These are phyloP conservation scores for Usnea hakonensis DNA, from an alignment of 495 filamentous ascomycete genomes.

Conservation along the genomic window DNA sequence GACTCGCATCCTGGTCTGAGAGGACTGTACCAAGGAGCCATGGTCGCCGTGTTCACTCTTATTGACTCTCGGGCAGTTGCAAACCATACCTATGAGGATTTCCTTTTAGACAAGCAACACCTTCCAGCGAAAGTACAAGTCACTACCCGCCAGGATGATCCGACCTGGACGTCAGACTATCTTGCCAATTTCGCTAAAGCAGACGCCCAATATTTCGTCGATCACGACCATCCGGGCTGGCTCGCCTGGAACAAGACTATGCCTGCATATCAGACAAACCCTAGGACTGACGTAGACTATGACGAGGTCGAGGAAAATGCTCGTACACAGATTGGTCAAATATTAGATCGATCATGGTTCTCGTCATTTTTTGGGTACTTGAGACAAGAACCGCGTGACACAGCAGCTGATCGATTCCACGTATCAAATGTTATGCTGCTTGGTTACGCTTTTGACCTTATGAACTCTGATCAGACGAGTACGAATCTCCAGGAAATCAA, in stretches of 20 bases:
- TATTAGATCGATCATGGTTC: constrained; percentile 80
- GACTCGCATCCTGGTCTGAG: constrained; percentile 84
- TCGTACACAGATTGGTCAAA: constrained; percentile 70
- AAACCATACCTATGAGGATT: constrained; percentile 75
- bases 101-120: constrained; percentile 65
- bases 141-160: constrained; percentile 60
- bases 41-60: constrained; percentile 71
- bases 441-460: constrained; percentile 78
- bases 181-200: constrained; percentile 69
- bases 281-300: constrained; percentile 63
- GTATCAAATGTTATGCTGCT: constrained; percentile 79
- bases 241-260: constrained; percentile 89
- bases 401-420: constrained; percentile 74
- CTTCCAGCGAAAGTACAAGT: constrained; percentile 69
- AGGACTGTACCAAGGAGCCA: constrained; percentile 67
- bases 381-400: constrained; percentile 93
- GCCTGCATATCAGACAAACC: constrained; percentile 63
- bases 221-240: constrained; percentile 91
- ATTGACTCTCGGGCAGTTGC: constrained; percentile 83
- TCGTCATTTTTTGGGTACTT: constrained; percentile 80
- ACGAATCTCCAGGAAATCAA: constrained; percentile 85
- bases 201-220: constrained; percentile 80
- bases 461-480: constrained; percentile 62
- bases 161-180: constrained; percentile 68
- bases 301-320: constrained; percentile 72